These are phyloP conservation scores for Schizosaccharomyces japonicus DNA, from an alignment of 805 yeast species.

Conservation along the genomic window DNA sequence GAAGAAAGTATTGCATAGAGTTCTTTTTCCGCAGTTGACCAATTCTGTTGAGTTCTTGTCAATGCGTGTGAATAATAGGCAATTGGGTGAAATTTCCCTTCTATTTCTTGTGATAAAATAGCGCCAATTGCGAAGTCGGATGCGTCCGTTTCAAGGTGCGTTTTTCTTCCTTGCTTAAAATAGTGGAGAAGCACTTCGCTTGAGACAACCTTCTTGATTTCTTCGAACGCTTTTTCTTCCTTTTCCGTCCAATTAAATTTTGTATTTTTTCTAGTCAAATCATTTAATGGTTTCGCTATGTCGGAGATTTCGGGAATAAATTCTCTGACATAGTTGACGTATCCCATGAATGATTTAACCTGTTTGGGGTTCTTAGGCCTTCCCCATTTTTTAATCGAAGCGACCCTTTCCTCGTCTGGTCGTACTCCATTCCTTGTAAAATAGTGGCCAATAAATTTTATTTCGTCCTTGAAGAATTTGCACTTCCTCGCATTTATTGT, in stretches of 20 bases:
- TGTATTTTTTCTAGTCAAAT: neutral
- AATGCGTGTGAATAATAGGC: slow-evolving; percentile 1
- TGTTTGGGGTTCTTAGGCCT: neutral
- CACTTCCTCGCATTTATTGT: neutral
- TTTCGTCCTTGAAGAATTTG: neutral
- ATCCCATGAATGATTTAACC: neutral
- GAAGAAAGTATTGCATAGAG: too few relatives aligned
- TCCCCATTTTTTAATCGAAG: neutral
- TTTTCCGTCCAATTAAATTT: neutral
- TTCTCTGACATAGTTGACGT: neutral
- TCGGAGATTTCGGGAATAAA: neutral
- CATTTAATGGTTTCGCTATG: neutral
- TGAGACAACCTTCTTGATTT: neutral
- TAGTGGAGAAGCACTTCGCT: neutral
- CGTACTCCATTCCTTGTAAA: neutral
- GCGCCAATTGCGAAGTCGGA: neutral
- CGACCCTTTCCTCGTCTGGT: neutral
- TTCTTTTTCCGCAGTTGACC: too few relatives aligned
- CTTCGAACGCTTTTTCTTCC: neutral
- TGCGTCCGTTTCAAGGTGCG: neutral
- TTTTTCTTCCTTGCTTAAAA: neutral
- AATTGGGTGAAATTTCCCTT: slow-evolving; percentile 2
- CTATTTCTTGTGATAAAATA: neutral
- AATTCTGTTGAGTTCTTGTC: too few relatives aligned
- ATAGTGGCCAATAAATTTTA: neutral